Evolutionary conservation across 2,329 filamentous ascomycete genomes (phyloP).

Genomic region (Nemania bipapillata): DNA sequence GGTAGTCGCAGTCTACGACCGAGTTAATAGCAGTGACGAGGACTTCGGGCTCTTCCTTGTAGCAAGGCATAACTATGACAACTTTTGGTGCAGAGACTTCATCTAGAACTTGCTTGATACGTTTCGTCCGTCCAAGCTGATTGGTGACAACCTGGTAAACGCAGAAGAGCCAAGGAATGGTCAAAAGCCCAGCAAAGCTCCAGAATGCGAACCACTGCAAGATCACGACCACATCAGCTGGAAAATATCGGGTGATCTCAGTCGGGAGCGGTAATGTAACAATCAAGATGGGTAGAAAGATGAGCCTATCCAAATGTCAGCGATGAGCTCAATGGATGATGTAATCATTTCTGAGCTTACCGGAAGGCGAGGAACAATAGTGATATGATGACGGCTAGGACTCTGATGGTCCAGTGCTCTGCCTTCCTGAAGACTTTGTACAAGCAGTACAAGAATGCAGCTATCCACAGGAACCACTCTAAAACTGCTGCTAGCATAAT

Average conservation of each 20-base stretch:
- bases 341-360: slow-evolving; percentile 59
- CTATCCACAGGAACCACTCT: slow-evolving; percentile 94
- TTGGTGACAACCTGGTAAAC: slow-evolving; percentile 91
- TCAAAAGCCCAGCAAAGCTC: slow-evolving; percentile 85
- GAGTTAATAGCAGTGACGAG: slow-evolving; percentile 89
- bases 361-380: slow-evolving; percentile 78
- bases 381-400: slow-evolving; percentile 80
- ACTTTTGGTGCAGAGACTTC: slow-evolving; percentile 90
- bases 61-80: slow-evolving; percentile 96
- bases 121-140: slow-evolving; percentile 81
- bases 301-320: slow-evolving; percentile 63
- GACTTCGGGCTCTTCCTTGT: slow-evolving; percentile 87
- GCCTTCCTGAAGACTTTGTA: slow-evolving; percentile 89
- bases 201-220: slow-evolving; percentile 97
- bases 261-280: slow-evolving; percentile 87
- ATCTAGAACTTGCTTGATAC: slow-evolving; percentile 85
- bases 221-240: slow-evolving; percentile 71
- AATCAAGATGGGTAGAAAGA: slow-evolving; percentile 93
- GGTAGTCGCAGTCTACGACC: slow-evolving; percentile 92
- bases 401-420: slow-evolving; percentile 82
- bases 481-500: slow-evolving; percentile 86
- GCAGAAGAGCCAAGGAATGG: slow-evolving; percentile 91
- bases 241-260: slow-evolving; percentile 78
- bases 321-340: not conserved
- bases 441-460: slow-evolving; percentile 92